Evolutionary conservation across 1,139 yeast species (phyloP).

Genomic region (Hansenula lynferdii): DNA sequence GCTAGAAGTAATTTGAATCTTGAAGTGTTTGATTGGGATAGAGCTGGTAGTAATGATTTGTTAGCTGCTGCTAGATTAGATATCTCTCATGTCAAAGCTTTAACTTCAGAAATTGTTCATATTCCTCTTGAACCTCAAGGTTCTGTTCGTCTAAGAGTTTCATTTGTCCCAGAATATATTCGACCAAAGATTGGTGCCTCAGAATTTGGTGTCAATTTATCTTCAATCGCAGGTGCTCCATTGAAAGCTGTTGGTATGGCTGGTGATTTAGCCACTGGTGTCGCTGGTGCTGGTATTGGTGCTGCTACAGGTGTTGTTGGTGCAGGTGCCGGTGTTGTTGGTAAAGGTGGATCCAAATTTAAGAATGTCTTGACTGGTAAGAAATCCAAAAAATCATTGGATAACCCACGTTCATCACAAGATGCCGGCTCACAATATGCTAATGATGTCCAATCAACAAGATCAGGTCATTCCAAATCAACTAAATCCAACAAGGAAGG

Average conservation of each 20-base stretch:
- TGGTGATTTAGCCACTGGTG: constrained; percentile 33
- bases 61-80: constrained; percentile 51
- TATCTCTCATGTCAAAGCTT: constrained; percentile 42
- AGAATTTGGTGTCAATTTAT: constrained; percentile 38
- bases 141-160: constrained; percentile 42
- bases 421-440: constrained; percentile 6
- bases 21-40: constrained; percentile 71
- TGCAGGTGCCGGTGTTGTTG: constrained; percentile 31
- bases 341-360: constrained; percentile 31
- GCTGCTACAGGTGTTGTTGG: constrained; percentile 31
- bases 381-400: constrained; percentile 17
- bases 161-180: constrained; percentile 61
- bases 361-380: constrained; percentile 35
- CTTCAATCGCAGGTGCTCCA: constrained; percentile 41
- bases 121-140: constrained; percentile 61
- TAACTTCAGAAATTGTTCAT: constrained; percentile 38
- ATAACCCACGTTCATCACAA: constrained; percentile 11
- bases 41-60: constrained; percentile 60
- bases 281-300: constrained; percentile 26
- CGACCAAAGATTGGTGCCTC: constrained; percentile 49
- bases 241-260: constrained; percentile 42
- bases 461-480: constrained; percentile 10
- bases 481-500: constrained; percentile 2
- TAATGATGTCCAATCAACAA: constrained; percentile 13
- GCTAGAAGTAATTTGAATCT: constrained; percentile 44